Percentiles rank a stretch among this genome's conserved stretches.
These are phyloP conservation scores for Immersiporthe knoxdaviesiana DNA, from an alignment of 2,329 filamentous ascomycete genomes.

Conservation along the genomic window DNA sequence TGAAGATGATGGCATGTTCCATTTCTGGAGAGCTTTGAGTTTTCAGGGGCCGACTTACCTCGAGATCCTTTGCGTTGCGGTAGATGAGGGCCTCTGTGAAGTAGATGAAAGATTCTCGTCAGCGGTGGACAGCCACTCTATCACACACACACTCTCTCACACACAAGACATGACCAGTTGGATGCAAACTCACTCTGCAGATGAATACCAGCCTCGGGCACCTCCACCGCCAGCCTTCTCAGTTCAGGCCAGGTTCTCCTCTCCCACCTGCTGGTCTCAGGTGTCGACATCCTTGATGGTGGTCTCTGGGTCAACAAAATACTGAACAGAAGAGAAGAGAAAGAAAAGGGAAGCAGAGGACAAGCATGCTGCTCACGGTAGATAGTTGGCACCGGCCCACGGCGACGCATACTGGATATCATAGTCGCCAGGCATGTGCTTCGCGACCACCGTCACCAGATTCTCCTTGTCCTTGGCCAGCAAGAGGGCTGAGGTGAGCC, in stretches of 20 bases:
- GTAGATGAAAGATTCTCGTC: neutral
- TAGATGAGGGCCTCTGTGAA: constrained; percentile 54
- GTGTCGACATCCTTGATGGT: constrained; percentile 47
- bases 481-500: constrained; percentile 54
- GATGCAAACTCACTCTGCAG: constrained; percentile 61
- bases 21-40: neutral
- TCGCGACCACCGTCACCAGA: constrained; percentile 54
- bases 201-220: constrained; percentile 79
- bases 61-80: constrained; percentile 65
- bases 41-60: constrained; percentile 14
- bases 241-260: constrained; percentile 67
- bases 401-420: constrained; percentile 89
- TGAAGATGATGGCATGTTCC: neutral
- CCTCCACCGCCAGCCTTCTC: constrained; percentile 60
- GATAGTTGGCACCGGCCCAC: constrained; percentile 82
- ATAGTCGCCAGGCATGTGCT: constrained; percentile 93
- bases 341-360: neutral
- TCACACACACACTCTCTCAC: neutral
- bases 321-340: neutral
- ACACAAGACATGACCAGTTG: neutral
- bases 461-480: constrained; percentile 50
- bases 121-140: neutral
- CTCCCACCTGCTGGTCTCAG: constrained; percentile 59
- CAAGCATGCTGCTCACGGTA: constrained; percentile 58
- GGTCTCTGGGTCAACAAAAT: constrained; percentile 1